These are phyloP conservation scores for Russula virescens DNA, from an alignment of 768 basidiomycete species.

Conservation along the genomic window DNA sequence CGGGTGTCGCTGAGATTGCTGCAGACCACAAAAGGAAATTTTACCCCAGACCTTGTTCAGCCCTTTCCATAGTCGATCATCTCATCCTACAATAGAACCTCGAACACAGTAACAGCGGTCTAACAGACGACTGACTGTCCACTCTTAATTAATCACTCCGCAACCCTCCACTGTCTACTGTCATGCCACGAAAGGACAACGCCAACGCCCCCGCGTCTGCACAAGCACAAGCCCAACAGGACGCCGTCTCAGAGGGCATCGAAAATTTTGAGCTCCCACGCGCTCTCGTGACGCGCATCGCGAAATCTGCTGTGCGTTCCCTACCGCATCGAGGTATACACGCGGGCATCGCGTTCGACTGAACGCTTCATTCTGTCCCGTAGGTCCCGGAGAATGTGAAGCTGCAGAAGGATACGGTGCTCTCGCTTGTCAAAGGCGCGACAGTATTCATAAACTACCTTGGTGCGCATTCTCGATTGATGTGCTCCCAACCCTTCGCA, in stretches of 20 bases:
- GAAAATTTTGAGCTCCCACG: conserved; percentile 88
- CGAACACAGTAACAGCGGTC: too few relatives aligned
- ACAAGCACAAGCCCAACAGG: conserved; percentile 74
- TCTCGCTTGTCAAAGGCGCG: conserved; percentile 80
- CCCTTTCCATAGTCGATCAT: too few relatives aligned
- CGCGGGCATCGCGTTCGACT: too few relatives aligned
- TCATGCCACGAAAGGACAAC: conserved; percentile 69
- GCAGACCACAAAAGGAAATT: too few relatives aligned
- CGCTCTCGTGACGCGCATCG: conserved; percentile 74
- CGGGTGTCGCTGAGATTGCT: too few relatives aligned
- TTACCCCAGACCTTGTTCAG: too few relatives aligned
- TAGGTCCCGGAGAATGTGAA: conserved; percentile 84
- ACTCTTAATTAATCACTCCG: too few relatives aligned
- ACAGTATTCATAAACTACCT: conserved; percentile 96
- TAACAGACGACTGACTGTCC: too few relatives aligned
- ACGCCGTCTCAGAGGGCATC: conserved; percentile 76
- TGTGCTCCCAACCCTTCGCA: background rate
- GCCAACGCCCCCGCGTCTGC: conserved; percentile 53
- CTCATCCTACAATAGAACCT: too few relatives aligned
- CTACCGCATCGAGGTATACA: background rate
- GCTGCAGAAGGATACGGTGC: conserved; percentile 82
- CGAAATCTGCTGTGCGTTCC: conserved; percentile 67
- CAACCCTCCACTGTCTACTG: too few relatives aligned
- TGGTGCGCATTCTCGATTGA: conserved; percentile 42
- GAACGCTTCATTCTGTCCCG: too few relatives aligned